Base-by-base conservation (phyloP, 1,284 basidiomycete species). In the Irpex sp. region DNA sequence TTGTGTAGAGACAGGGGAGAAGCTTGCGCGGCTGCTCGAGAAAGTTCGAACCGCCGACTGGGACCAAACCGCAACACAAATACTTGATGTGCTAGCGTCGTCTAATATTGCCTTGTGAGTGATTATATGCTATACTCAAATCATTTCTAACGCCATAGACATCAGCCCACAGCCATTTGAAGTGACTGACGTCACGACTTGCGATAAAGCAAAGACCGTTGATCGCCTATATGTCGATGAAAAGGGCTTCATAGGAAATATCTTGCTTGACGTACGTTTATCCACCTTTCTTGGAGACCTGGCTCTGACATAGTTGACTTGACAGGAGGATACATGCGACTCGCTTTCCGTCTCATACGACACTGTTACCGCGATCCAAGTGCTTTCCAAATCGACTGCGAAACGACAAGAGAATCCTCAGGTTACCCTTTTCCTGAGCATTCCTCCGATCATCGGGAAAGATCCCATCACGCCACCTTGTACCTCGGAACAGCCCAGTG, bases 131-230 rank as follows among this genome's bases (percentile, higher is more conserved):
- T 55, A 33, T 57, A 17, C n/a, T 49, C 13, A 17, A 54, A 7
- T 13, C 39, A 21, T 46, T 8, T 4, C 54, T 64, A 63, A 47
- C 64, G 46, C 4, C 33, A 55, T 59, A 17, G 26, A 50, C 8
- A 21, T 19, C 54, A 89, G 87, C 66, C 85, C 87, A 7, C 87
- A 89, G 62, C 83, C 85, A 7, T 88, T 89, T 66, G 67, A 74
- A 19, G 73, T 82, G 13, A 70, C 73, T 3, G 73, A 77, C 58
- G 76, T 88, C 60, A 64, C 70, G 19, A 73, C 81, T 5, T 75
- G 77, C 57, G 78, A 72, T n/a, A 71, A 78, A 53, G 68, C 73
- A 31, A 76, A 75, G 58, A 72, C 72, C 15, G 74, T 74, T 7
- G 79, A 81, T 67, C 75, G 80, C 53, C 64, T 88, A 50, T 83